Base-by-base conservation (phyloP, 371 early-diverging fungal species). In the Mycotypha africana region DNA sequence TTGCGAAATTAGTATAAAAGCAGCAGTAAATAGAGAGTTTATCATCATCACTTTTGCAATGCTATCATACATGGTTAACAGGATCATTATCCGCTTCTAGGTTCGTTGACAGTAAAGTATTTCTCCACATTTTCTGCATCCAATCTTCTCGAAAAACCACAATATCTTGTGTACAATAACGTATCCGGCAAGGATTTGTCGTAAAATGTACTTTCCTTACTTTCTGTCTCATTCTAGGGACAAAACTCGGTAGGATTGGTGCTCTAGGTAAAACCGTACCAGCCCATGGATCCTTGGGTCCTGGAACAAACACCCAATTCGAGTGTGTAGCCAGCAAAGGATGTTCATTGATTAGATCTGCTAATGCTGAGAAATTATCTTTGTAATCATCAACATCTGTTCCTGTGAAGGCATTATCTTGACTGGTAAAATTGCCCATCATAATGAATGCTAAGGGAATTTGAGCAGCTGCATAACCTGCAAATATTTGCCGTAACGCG, bases 291-390 rank as follows among this genome's bases (percentile, higher is more conserved):
- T 95, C 95, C 47, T 83, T 76, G 12, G 82, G 75, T 2, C 95
- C 96, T 9, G 96, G 96, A 0, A 95, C 86, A 67, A 95, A 86
- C 2, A 95, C 74, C 62, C 92, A 93, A 17, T 86, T 80, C 16
- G 82, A 73, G 30, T 70, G 62, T 0, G 72, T 70, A 2, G 88
- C 79, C 34, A 95, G 60, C 1, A 59, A 60, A 0, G 80, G 85
- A 50, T 81, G 93, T 32, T 83, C 79, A 16, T 75, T 62, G 20
- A 95, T 80, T 19, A 94, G 50, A 48, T 86, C 87, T 12, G 83
- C 89, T 12, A 95, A 66, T 12, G 67, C 58, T 3, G 76, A 67
- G 61, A 90, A 90, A 24, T 74, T 73, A 45, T 67, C 73, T 47
- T 49, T 60, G 47, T 81, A 78, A 28, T 65, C 69, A 5, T 67